Base-by-base conservation (phyloP, 306 rosid species). In the Cicer chorassanicum region DNA sequence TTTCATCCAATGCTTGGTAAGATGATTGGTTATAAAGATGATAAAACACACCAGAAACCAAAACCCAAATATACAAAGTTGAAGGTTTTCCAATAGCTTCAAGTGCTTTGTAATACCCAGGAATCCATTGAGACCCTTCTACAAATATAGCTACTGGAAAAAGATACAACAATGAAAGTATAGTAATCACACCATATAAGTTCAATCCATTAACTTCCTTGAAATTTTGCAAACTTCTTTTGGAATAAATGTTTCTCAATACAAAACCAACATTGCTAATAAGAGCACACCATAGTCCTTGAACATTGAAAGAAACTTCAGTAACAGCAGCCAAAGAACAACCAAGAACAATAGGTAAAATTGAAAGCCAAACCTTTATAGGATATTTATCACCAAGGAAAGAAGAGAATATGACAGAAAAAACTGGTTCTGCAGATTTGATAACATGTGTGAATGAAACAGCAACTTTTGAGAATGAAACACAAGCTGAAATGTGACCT, bases 361-460 rank as follows among this genome's bases (percentile, higher is more conserved):
- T 90, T 7, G 96, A 92, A 40, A 94, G 91, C 97, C 99, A 94
- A 78, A 92, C 96, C 82, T 84, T 87, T 1, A 94, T 15, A 13
- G 99, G 99, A 75, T 90, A 91, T 0, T 77, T 81, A 57, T 92
- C 93, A 48, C 99, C 99, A 2, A 94, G 83, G 7, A 87, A 69
- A 1, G 97, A 92, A 3, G 90, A 88, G 66, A 94, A 92, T 0
- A 89, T 62, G 34, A 94, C 96, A 5, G 99, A 85, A 82, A 94
- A 94, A 46, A 86, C 97, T 1, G 98, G 99, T 77, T 91, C 96
- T 0, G 96, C 91, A 13, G 97, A 94, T 81, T 94, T 94, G 66
- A 94, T 94, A 72, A 94, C 98, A 70, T 94, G 97, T 15, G 98
- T 94, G 89, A 94, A 94, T 6, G 98, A 94, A 56, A 94, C 98